Evolutionary conservation across 169 alveolate species (phyloP).

Genomic region (Plasmodium sp.): DNA sequence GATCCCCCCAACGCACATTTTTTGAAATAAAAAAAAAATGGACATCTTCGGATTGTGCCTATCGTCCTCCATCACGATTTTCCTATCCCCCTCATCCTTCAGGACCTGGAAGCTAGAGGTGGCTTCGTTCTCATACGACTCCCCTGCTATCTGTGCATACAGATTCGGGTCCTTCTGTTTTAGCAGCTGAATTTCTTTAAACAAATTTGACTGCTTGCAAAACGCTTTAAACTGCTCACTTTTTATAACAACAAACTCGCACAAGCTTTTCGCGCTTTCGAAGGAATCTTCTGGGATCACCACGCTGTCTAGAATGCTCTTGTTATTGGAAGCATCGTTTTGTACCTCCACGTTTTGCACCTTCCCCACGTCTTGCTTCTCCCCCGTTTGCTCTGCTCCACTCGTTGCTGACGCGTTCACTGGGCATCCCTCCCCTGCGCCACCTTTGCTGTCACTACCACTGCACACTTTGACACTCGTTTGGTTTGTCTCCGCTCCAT

Average conservation of each 20-base stretch:
- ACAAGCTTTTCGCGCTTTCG: conserved; percentile 33
- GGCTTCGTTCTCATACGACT: conserved; percentile 28
- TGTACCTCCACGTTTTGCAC: not conserved
- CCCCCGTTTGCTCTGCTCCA: not conserved
- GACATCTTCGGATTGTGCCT: conserved; percentile 42
- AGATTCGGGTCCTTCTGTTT: conserved; percentile 12
- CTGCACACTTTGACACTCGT: not conserved
- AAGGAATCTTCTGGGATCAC: conserved; percentile 21
- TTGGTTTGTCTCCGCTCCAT: not conserved
- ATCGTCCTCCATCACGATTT: conserved; percentile 38
- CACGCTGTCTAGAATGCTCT: not conserved
- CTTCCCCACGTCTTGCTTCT: not conserved
- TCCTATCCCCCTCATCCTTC: conserved; percentile 28
- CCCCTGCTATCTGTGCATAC: conserved; percentile 18
- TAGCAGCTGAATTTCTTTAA: conserved; percentile 4
- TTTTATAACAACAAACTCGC: conserved; percentile 31
- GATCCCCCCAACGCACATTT: conserved; percentile 67
- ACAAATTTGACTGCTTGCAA: conserved; percentile 13
- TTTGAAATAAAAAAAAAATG: conserved; percentile 37
- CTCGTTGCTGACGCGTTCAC: not conserved
- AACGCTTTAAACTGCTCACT: conserved; percentile 6
- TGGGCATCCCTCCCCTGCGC: not conserved
- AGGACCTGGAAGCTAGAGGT: conserved; percentile 18
- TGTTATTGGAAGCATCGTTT: not conserved
- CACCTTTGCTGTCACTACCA: not conserved